Base-by-base conservation (phyloP, 1,284 basidiomycete species). In the Inonotus hispidus region DNA sequence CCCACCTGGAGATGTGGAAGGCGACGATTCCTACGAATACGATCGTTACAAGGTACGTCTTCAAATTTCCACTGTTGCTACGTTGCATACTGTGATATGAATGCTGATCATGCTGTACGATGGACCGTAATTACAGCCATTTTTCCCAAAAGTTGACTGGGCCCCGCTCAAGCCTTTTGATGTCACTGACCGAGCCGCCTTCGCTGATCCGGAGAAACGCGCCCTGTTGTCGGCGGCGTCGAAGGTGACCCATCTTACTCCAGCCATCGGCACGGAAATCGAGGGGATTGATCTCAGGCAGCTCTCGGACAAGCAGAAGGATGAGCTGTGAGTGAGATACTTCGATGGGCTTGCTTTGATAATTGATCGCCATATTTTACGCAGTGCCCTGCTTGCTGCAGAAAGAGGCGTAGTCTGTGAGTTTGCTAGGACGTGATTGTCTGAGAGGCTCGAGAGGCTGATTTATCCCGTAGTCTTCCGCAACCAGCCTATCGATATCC, bases 321-420 rank as follows among this genome's bases (percentile, higher is more conserved):
- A 68, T 46, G 67, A 68, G 43, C 64, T 68, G 39, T 60, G 43
- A 55, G 56, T 43, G 45, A 19, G 29, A 45, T 25, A 55, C 47
- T 39, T 50, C 7, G 43, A 39, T 50, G 8, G 35, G 6, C 21
- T 29, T 43, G 60, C 21, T 1, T 49, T 49, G n/a, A 35, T 43
- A 46, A 46, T 27, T 60, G 65, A 50, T 66, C 60, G 39, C 32
- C 58, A 16, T 49, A 52, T 46, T 7, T 3, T 25, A 61, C 21
- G 5, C n/a, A 87, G 87, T 23, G 84, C 87, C 3, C 73, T 90
- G 13, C 77, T 90, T 37, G 77, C 85, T 38, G 88, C 83, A 2
- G 87, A 90, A 69, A 78, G 87, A 53, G 84, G 84, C 1, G 86
- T 85, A 41, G 81, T 87, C 2, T 88, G 85, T 88, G 65, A 69